Percentiles rank a stretch among this genome's conserved stretches.
Evolutionary conservation across 768 basidiomycete species (phyloP).

Genomic region (Russula olivacea): DNA sequence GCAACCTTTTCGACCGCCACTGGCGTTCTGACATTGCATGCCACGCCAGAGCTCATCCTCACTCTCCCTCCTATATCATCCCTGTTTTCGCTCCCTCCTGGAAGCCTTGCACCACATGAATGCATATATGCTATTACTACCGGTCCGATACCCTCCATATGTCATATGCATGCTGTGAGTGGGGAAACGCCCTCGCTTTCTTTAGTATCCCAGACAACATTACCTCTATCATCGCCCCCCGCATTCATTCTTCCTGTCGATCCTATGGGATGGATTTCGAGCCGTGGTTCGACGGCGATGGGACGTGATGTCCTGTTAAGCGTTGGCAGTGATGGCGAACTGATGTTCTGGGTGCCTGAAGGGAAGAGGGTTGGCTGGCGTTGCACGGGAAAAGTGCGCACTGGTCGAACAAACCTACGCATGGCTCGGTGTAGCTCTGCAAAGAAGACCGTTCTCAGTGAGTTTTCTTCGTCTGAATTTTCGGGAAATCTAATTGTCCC

Average conservation of each 20-base stretch:
- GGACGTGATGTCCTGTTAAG: slow-evolving; percentile 74
- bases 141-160: slow-evolving; percentile 44
- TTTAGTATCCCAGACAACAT: slow-evolving; percentile 43
- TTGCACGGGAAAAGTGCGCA: slow-evolving; percentile 69
- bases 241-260: slow-evolving; percentile 66
- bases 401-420: slow-evolving; percentile 56
- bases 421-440: slow-evolving; percentile 84
- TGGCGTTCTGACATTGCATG: slow-evolving; percentile 48
- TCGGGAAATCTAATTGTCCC: neutral
- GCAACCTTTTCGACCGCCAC: slow-evolving; percentile 53
- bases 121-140: slow-evolving; percentile 61
- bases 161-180: slow-evolving; percentile 46
- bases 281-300: slow-evolving; percentile 24
- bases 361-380: slow-evolving; percentile 40
- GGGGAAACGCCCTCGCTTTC: slow-evolving; percentile 36
- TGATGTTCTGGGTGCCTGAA: slow-evolving; percentile 79
- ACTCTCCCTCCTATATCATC: slow-evolving; percentile 48
- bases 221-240: slow-evolving; percentile 47
- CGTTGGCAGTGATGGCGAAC: slow-evolving; percentile 64
- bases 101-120: slow-evolving; percentile 37
- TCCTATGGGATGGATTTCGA: slow-evolving; percentile 75
- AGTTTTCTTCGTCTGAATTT: slow-evolving; percentile 25
- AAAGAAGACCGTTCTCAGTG: slow-evolving; percentile 87
- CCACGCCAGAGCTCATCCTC: slow-evolving; percentile 39
- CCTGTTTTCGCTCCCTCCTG: slow-evolving; percentile 57